Evolutionary conservation across 805 yeast genomes (phyloP), one percentile per base, ranked within the genome.

Genomic region (Ogataea paraovalis): DNA sequence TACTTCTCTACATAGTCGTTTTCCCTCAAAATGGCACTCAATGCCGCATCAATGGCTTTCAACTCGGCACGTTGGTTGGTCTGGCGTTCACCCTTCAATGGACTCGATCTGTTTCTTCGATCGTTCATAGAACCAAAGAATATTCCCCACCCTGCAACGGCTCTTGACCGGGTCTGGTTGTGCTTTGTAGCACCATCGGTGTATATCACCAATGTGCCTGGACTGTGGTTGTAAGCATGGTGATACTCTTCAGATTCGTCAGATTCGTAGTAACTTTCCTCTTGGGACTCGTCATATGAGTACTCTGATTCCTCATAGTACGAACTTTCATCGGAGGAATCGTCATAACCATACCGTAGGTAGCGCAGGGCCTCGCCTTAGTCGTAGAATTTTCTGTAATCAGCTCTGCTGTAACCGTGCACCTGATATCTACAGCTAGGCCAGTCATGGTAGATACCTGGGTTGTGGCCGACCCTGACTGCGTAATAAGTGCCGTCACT

Each of bases 21-120:
- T 6, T 25, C 28, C 10, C 28, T 25, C 28, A 25, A 25, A 10
- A 25, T 25, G 10, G 28, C 28, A 25, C 28, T 25, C 28, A 25
- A 59, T 0, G 94, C 95, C 28, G 71, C 71, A 5, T 67, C 59
- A 16, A 86, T 73, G 0, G 96, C 97, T 13, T 69, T 63, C 12
- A 90, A 73, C 64, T 91, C 97, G 1, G 96, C 94, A 37, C 87
- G 67, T 54, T 87, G 90, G 56, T 89, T 90, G 1, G 96, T 87
- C 33, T 83, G 89, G 2, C 57, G 58, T 2, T 61, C 63, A 2
- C 70, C 73, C 2, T 14, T 37, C 22, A 88, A 68, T 0, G 83
- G 78, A 4, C 71, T 79, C 0, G 83, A 70, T 9, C 72, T 67
- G 60, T 86, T 86, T 40, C 85, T 64, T 2, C 71, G 49, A 56